Percentiles rank a stretch among this genome's conserved stretches.
Conservation (phyloP, 2,329 filamentous ascomycete genomes). For the Calonectria pauciramosa region DNA sequence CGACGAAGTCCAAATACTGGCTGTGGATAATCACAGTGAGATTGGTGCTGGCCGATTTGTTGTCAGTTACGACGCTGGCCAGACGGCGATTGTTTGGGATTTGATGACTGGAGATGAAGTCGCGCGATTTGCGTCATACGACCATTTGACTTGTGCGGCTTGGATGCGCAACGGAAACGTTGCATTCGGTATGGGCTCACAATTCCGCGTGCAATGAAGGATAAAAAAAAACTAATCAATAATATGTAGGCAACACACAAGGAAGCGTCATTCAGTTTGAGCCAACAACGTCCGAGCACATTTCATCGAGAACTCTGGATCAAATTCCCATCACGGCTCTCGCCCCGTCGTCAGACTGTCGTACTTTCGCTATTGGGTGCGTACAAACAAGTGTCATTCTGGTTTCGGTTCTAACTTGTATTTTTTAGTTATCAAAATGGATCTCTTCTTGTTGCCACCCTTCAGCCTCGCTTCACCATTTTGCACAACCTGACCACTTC, state of each 20-base stretch:
- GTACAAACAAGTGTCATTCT: conserved; percentile 36
- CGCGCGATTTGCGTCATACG: conserved; percentile 92
- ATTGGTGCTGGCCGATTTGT: conserved; percentile 86
- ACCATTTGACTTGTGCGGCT: conserved; percentile 84
- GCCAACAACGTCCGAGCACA: conserved; percentile 91
- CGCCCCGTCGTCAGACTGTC: conserved; percentile 89
- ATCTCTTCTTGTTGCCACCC: conserved; percentile 88
- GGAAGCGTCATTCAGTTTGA: conserved; percentile 97
- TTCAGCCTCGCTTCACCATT: conserved; percentile 94
- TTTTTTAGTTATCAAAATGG: conserved; percentile 89
- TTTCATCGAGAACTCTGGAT: conserved; percentile 88
- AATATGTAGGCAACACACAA: conserved; percentile 86
- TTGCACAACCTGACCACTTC: conserved; percentile 91
- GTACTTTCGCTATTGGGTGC: conserved; percentile 96
- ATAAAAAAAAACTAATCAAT: conserved; percentile 31
- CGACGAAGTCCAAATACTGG: conserved; percentile 86
- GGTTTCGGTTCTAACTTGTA: conserved; percentile 23
- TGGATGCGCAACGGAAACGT: conserved; percentile 99
- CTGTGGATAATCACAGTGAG: conserved; percentile 93
- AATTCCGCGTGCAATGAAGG: not conserved
- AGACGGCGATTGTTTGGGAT: conserved; percentile 97
- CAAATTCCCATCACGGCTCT: conserved; percentile 96
- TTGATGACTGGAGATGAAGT: conserved; percentile 91
- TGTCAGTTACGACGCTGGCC: conserved; percentile 91
- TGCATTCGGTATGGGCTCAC: conserved; percentile 82